Conservation (phyloP, 2,329 filamentous ascomycete genomes). For the Ophiostoma novo-ulmi region DNA sequence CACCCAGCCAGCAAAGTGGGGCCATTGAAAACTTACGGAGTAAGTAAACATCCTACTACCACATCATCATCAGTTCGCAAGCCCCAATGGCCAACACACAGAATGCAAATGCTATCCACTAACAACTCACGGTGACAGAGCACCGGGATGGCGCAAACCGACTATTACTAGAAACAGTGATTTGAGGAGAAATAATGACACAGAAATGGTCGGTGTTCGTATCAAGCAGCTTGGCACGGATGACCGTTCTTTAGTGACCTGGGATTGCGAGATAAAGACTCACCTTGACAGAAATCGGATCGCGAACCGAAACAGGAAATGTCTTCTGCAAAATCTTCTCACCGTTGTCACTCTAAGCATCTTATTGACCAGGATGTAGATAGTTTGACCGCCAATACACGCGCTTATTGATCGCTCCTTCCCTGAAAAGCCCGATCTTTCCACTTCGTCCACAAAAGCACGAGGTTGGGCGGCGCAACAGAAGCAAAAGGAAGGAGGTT, state of each 20-base stretch:
- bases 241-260: neutral
- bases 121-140: neutral
- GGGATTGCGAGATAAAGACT: neutral
- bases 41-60: conserved; percentile 8
- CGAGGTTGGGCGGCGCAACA: conserved; percentile 23
- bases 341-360: neutral
- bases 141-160: neutral
- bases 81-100: conserved; percentile 4
- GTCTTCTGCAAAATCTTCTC: neutral
- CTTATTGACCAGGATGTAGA: neutral
- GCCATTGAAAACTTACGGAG: neutral
- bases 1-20: conserved; percentile 12
- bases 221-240: neutral
- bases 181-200: neutral
- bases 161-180: neutral
- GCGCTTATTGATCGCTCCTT: conserved; percentile 1
- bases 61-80: neutral
- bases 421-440: neutral
- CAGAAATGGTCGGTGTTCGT: neutral
- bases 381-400: conserved; percentile 6
- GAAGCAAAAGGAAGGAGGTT: conserved; percentile 19
- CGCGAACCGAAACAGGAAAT: conserved; percentile 1
- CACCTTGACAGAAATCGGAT: neutral
- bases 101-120: neutral
- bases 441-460: conserved; percentile 16